Percentiles rank a stretch among this genome's conserved stretches.
phyloP scores from a whole-genome alignment of 1,284 basidiomycete genomes.

The Agaricales sp. region DNA sequence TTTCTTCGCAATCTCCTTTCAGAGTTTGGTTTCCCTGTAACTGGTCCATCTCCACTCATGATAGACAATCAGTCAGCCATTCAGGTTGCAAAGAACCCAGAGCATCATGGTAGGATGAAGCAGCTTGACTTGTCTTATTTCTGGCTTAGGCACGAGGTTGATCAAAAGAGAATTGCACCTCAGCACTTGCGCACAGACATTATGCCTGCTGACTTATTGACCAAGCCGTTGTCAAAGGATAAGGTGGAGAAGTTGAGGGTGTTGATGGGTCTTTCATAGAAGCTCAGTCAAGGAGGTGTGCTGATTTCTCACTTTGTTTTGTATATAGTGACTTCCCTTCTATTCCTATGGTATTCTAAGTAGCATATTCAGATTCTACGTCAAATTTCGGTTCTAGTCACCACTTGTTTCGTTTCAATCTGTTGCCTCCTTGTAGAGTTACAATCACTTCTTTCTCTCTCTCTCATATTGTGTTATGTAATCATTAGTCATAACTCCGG shows the following conservation, averaged over 20 bases:
- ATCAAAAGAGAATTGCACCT: conserved; percentile 11
- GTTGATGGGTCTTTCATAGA: conserved; percentile 9
- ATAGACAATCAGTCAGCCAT: conserved; percentile 23
- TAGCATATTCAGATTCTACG: no score
- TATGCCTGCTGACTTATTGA: conserved; percentile 21
- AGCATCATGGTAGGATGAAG: conserved; percentile 21
- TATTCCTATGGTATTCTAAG: no score
- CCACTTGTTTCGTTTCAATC: no score
- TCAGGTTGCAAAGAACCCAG: conserved; percentile 17
- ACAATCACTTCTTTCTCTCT: no score
- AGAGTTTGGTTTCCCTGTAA: conserved; percentile 14
- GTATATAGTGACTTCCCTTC: no score
- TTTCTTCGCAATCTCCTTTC: no score
- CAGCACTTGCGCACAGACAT: conserved; percentile 12
- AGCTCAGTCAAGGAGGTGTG: no score
- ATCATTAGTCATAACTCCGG: no score
- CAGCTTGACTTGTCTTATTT: conserved; percentile 26
- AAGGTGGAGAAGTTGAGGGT: conserved; percentile 8
- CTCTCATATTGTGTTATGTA: no score
- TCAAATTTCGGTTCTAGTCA: no score
- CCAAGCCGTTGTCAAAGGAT: conserved; percentile 15
- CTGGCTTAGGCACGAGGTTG: conserved; percentile 23
- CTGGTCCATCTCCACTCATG: conserved; percentile 13
- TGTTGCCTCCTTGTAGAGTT: no score
- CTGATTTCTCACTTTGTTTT: no score